Evolutionary conservation across 805 yeast genomes (phyloP).

Genomic region (Wickerhamomyces canadensis): DNA sequence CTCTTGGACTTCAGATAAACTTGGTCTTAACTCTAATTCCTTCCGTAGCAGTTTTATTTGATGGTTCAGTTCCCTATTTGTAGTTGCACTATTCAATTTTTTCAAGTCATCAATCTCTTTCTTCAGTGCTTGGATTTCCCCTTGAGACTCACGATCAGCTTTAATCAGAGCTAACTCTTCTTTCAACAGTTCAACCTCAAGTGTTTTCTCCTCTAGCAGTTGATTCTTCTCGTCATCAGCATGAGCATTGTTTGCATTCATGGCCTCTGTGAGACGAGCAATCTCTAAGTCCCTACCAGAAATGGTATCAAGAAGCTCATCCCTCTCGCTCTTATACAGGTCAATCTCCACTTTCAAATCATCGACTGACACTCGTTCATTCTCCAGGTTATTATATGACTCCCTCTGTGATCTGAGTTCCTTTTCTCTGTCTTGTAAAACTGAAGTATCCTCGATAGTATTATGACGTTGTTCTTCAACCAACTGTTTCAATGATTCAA

Average conservation of each 20-base stretch:
- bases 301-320: neutral
- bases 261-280: neutral
- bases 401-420: neutral
- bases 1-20: conserved; percentile 36
- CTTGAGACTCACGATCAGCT: conserved; percentile 3
- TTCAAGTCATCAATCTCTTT: conserved; percentile 5
- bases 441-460: neutral
- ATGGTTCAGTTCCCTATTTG: conserved; percentile 22
- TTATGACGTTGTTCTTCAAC: neutral
- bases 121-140: conserved; percentile 6
- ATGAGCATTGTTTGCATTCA: too few species aligned
- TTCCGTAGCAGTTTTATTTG: conserved; percentile 17
- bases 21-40: conserved; percentile 32
- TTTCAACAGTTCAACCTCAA: conserved; percentile 21
- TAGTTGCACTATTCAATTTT: conserved; percentile 11
- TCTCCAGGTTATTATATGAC: neutral
- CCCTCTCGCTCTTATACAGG: neutral
- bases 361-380: neutral
- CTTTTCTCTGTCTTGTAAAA: neutral
- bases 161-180: conserved; percentile 17
- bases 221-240: too few species aligned
- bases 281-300: neutral
- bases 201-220: conserved; percentile 16
- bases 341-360: conserved; percentile 1
- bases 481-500: neutral